A percentile compares a stretch with the other conserved stretches of the same genome.
phyloP scores from a whole-genome alignment of 2,329 filamentous ascomycete species.

The Ophiosphaerella narmari region DNA sequence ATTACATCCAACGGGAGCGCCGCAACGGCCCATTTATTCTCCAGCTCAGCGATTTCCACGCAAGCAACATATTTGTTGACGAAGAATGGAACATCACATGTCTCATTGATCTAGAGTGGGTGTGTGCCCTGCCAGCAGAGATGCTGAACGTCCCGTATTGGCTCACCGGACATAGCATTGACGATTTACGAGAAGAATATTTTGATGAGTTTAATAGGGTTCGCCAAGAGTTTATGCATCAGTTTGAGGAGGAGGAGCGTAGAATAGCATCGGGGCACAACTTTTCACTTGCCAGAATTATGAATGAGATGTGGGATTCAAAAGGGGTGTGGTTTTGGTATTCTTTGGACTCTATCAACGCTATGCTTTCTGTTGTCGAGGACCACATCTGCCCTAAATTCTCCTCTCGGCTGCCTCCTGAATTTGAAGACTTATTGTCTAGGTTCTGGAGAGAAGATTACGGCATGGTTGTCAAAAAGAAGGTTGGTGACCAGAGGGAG shows the following conservation, averaged over 20 bases:
- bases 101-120: slow-evolving; percentile 45
- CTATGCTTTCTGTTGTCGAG: slow-evolving; percentile 24
- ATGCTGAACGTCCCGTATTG: slow-evolving; percentile 38
- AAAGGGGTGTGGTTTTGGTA: slow-evolving; percentile 37
- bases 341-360: slow-evolving; percentile 31
- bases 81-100: slow-evolving; percentile 43
- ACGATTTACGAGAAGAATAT: slow-evolving; percentile 3
- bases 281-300: slow-evolving; percentile 21
- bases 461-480: slow-evolving; percentile 18
- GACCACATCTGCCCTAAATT: slow-evolving; percentile 31
- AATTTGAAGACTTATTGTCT: slow-evolving; percentile 22
- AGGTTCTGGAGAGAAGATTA: slow-evolving; percentile 22
- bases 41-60: slow-evolving; percentile 40
- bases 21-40: slow-evolving; percentile 38
- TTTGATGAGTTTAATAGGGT: slow-evolving; percentile 4
- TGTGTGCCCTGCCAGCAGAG: slow-evolving; percentile 38
- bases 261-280: slow-evolving; percentile 1
- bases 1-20: slow-evolving; percentile 24
- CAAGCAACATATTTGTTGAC: slow-evolving; percentile 46
- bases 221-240: slow-evolving; percentile 5
- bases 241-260: slow-evolving; percentile 6
- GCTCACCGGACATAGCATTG: slow-evolving; percentile 28
- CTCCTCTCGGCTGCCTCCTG: slow-evolving; percentile 12
- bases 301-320: slow-evolving; percentile 31
- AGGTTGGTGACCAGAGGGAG: slow-evolving; percentile 22